Evolutionary conservation across 2,329 filamentous ascomycete genomes (phyloP), one percentile per base, ranked within the genome.

Genomic region (Cordyceps cateniannulata): DNA sequence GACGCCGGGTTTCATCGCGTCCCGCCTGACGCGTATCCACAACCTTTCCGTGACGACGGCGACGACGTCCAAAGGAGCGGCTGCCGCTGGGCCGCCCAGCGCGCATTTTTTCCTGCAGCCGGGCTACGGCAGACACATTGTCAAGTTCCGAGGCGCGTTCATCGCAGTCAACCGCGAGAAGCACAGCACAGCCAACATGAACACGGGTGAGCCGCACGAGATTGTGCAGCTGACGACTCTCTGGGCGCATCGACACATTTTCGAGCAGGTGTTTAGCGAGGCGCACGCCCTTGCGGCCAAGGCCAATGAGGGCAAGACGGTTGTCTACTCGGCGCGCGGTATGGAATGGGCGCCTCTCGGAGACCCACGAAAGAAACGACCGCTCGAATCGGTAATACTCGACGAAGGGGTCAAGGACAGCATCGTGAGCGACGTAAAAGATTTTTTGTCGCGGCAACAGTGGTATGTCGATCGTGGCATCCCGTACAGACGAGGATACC

Each of bases 401-500:
- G 91, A 96, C 65, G 77, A 87, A 61, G 93, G 93, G 0, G 84
- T 98, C 58, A 91, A 93, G 69, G 91, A 96, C 71, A 79, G 81
- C 50, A 87, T 97, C 42, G 84, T 96, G 4, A 81, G 79, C 35
- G 93, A 97, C 69, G 88, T 96, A 9, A 83, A 85, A 68, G 91
- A 95, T 66, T 97, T 97, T 68, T 78, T 96, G 57, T 77, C 79
- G 1, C 87, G 89, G 42, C 85, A 90, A 62, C 85, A 88, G 65
- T 97, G 93, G 93, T 97, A 97, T 70, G 85, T 92, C 54, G 91
- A 96, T 68, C 87, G 93, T n/a, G 93, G 93, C 2, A 96, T 97
- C 65, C 93, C 93, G 0, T 97, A 97, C 69, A 85, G 93, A 20
- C 81, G 93, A 61, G 93, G 93, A 0, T 97, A 97, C 70, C 81